Conservation (phyloP, 1,284 basidiomycete genomes). For the Austroboletus niveus region DNA sequence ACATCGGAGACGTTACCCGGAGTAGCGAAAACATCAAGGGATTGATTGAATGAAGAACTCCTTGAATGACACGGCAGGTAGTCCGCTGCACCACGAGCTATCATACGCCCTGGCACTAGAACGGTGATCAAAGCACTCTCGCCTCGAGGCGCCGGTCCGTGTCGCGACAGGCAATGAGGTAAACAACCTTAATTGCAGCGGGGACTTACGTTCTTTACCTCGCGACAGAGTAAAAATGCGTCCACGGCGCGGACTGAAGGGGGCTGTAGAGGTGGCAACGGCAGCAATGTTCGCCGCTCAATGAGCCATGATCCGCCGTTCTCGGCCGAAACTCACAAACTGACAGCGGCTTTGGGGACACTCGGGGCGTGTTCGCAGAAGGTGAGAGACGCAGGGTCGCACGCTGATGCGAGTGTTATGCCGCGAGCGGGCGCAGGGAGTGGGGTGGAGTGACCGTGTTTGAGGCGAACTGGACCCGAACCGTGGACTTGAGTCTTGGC, state of each 20-base stretch:
- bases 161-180: conserved; percentile 12
- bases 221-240: conserved; percentile 13
- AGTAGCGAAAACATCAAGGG: not conserved
- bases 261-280: conserved; percentile 18
- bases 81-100: not conserved
- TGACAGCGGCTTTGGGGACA: not conserved
- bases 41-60: not conserved
- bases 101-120: not conserved
- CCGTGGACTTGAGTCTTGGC: not conserved
- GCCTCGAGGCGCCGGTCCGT: not conserved
- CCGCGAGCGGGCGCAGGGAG: not conserved
- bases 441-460: not conserved
- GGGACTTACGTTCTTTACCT: conserved; percentile 26
- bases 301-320: conserved; percentile 22
- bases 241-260: conserved; percentile 18
- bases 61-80: not conserved
- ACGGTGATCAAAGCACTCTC: conserved; percentile 15
- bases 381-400: not conserved
- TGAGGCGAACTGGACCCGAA: not conserved
- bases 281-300: conserved; percentile 22
- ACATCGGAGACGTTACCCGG: not conserved
- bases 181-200: conserved; percentile 9
- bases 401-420: not conserved
- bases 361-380: not conserved
- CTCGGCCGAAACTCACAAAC: conserved; percentile 14